Percentiles rank a stretch among this genome's conserved stretches.
phyloP scores from a whole-genome alignment of 2,329 filamentous ascomycete species.

The Fusarium verrucosum region DNA sequence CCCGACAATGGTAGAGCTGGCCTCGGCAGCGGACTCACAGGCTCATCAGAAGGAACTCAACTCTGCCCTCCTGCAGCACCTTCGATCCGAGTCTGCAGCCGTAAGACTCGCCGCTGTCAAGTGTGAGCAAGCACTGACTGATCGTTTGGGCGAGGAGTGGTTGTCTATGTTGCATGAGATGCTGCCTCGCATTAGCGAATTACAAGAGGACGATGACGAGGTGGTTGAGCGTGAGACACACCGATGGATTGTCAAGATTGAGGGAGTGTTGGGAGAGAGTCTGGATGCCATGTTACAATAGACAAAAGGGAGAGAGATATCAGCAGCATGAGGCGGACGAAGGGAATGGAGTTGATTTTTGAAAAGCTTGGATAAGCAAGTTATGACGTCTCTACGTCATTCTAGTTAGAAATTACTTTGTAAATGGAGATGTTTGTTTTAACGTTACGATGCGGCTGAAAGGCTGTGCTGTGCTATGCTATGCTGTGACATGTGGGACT shows the following conservation, averaged over 20 bases:
- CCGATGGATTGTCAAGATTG: constrained; percentile 89
- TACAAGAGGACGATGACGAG: constrained; percentile 97
- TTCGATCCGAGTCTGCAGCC: constrained; percentile 75
- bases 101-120: constrained; percentile 84
- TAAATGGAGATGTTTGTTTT: constrained; percentile 18
- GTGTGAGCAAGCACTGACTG: constrained; percentile 81
- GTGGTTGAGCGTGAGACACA: constrained; percentile 88
- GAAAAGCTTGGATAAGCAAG: constrained; percentile 21
- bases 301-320: constrained; percentile 43
- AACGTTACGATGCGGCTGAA: constrained; percentile 1
- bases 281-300: constrained; percentile 92
- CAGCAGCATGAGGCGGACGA: constrained; percentile 15
- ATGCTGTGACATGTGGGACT: constrained; percentile 9
- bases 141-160: constrained; percentile 91
- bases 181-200: constrained; percentile 93
- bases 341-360: constrained; percentile 24
- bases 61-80: constrained; percentile 75
- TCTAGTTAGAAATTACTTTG: constrained; percentile 11
- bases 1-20: constrained; percentile 81
- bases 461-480: background rate
- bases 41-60: constrained; percentile 95
- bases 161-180: constrained; percentile 90
- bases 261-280: constrained; percentile 88
- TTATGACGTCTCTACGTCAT: constrained; percentile 24
- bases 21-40: constrained; percentile 80